A percentile compares a stretch with the other conserved stretches of the same genome.
Conservation (phyloP, 257 asterid genomes). For the Capsicum rhomboideum region DNA sequence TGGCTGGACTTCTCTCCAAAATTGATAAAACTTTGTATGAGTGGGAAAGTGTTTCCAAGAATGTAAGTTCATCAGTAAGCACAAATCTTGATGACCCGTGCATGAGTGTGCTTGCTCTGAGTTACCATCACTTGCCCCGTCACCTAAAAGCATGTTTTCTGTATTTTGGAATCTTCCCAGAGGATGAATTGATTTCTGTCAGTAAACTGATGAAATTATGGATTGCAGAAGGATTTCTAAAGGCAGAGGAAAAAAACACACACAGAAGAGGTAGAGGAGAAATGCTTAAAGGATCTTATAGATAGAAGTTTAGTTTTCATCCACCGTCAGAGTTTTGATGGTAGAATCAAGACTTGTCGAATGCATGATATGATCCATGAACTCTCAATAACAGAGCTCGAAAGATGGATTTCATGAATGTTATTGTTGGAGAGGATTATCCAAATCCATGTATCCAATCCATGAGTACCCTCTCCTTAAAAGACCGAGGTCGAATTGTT, state of each 20-base stretch:
- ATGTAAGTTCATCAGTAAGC: not conserved
- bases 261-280: not conserved
- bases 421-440: too few relatives aligned
- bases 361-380: too few relatives aligned
- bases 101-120: not conserved
- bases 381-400: too few relatives aligned
- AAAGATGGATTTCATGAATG: too few relatives aligned
- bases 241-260: too few relatives aligned
- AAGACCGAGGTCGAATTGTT: too few relatives aligned
- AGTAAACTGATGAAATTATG: conserved; percentile 1
- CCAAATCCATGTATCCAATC: too few relatives aligned
- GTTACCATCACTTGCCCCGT: conserved; percentile 9
- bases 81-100: not conserved
- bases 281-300: not conserved
- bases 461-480: too few relatives aligned
- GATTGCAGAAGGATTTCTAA: conserved; percentile 11
- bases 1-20: not conserved
- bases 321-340: too few relatives aligned
- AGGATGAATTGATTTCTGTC: not conserved
- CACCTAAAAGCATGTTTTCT: conserved; percentile 4
- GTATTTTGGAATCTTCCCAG: not conserved
- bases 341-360: too few relatives aligned
- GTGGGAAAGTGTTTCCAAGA: not conserved
- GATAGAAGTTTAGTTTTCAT: too few relatives aligned
- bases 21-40: not conserved